Evolutionary conservation across 768 basidiomycete species (phyloP), one percentile per base, ranked within the genome.

Genomic region (Chlorophyllum brunneum): DNA sequence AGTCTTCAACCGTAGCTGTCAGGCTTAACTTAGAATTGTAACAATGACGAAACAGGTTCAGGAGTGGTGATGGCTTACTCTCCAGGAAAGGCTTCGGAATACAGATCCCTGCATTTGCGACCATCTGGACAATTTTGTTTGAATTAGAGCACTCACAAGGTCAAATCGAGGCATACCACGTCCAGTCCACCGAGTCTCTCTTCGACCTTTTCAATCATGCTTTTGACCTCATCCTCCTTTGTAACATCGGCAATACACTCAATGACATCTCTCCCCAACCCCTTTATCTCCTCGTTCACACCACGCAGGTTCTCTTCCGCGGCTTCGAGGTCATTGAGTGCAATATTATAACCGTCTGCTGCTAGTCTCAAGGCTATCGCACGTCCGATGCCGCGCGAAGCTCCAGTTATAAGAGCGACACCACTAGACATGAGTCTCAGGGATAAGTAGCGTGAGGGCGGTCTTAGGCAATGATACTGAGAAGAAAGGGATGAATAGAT

Each of bases 351-450:
- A 10, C 75, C 76, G 43, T 73, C 76, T 5, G 59, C 50, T 16
- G 78, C 72, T n/a, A 79, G 70, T 4, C 73, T 65, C 5, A 71
- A 57, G 22, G 75, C 72, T 36, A 78, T 72, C 44, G 73, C 75
- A n/a, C 69, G 66, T 4, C 77, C 77, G 22, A 77, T 78, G n/a
- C 78, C 78, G 41, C 69, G 72, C 2, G 68, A 67, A 9, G 68
- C 69, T 22, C 77, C 78, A 0, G 77, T 78, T 30, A 79, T 63
- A 46, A 76, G 59, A 2, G 73, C 76, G 37, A 73, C 64, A 24
- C 61, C 56, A 34, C 23, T n/a, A 36, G 27, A 22, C 45, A 54
- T 43, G 81, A 2, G 39, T 11, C 20, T 47, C 16, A 8, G 22
- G 22, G 9, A n/a, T 20, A 13, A 20, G 45, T 18, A 23, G 13